A percentile compares a stretch with the other conserved stretches of the same genome.
These are phyloP conservation scores for Glutinoglossum americanum DNA, from an alignment of 495 filamentous ascomycete genomes.

Conservation along the genomic window DNA sequence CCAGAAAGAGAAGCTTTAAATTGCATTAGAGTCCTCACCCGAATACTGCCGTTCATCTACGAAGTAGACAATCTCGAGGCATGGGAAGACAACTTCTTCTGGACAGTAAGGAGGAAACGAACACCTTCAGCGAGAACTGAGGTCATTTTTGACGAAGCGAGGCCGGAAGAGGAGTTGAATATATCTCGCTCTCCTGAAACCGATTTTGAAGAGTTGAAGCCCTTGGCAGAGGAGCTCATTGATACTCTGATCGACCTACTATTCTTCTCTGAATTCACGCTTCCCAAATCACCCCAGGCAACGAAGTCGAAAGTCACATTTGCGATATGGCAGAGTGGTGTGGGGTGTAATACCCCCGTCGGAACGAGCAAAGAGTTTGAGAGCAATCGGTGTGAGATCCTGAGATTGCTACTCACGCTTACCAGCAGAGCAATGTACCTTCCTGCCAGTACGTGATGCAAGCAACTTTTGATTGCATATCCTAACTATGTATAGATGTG, in stretches of 20 bases:
- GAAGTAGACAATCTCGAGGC: conserved; percentile 66
- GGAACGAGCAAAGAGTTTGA: conserved; percentile 78
- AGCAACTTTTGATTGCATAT: conserved; percentile 4
- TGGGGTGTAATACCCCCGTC: conserved; percentile 80
- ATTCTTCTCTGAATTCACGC: conserved; percentile 77
- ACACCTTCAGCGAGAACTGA: conserved; percentile 34
- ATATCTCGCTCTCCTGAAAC: conserved; percentile 23
- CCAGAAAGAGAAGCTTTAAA: conserved; percentile 80
- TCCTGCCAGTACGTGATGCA: conserved; percentile 38
- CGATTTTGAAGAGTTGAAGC: conserved; percentile 64
- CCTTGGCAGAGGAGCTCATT: conserved; percentile 81
- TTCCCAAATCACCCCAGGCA: conserved; percentile 36
- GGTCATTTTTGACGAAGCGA: conserved; percentile 66
- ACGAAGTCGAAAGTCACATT: conserved; percentile 69
- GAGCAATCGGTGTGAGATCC: conserved; percentile 73
- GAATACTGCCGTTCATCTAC: conserved; percentile 78
- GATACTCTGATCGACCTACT: conserved; percentile 77
- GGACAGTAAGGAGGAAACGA: conserved; percentile 50
- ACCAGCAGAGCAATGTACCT: conserved; percentile 85
- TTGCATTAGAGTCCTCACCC: conserved; percentile 81
- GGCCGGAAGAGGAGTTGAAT: conserved; percentile 28
- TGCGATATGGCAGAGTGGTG: conserved; percentile 94
- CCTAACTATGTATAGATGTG: conserved; percentile 21
- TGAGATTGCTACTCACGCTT: conserved; percentile 70
- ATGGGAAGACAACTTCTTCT: conserved; percentile 92